phyloP scores from a whole-genome alignment of 2,329 filamentous ascomycete genomes.

The Claviceps lovelessii region DNA sequence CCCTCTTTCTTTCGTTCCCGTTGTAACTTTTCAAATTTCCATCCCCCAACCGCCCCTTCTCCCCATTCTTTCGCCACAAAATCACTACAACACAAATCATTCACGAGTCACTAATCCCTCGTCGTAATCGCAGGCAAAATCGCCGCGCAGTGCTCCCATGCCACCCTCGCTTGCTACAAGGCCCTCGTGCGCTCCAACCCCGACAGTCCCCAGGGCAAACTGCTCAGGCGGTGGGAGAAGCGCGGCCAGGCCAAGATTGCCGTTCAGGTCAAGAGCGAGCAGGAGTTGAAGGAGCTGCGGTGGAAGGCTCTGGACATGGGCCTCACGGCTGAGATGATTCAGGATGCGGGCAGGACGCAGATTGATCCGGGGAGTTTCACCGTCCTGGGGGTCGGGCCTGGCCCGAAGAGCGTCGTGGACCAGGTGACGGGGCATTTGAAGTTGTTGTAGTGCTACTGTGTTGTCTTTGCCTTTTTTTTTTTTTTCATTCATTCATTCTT shows the following conservation, averaged over 20 bases:
- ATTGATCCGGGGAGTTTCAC: slow-evolving; percentile 88
- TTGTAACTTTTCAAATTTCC: background rate
- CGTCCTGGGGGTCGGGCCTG: slow-evolving; percentile 71
- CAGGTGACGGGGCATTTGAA: slow-evolving; percentile 74
- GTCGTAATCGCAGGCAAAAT: slow-evolving; percentile 62
- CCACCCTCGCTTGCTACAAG: slow-evolving; percentile 97
- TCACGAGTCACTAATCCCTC: background rate
- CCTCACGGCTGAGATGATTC: slow-evolving; percentile 76
- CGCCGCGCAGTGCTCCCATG: slow-evolving; percentile 85
- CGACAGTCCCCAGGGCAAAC: slow-evolving; percentile 37
- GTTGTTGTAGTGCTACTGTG: slow-evolving; percentile 42
- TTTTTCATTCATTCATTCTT: background rate
- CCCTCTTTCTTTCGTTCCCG: background rate
- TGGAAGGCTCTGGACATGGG: slow-evolving; percentile 71
- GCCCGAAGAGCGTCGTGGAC: slow-evolving; percentile 76
- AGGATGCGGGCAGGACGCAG: slow-evolving; percentile 93
- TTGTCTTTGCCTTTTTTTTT: background rate
- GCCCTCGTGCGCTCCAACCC: slow-evolving; percentile 47
- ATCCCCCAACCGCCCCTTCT: no score
- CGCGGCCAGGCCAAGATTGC: slow-evolving; percentile 87
- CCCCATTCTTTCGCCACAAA: background rate
- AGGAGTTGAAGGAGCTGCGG: slow-evolving; percentile 60
- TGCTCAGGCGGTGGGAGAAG: slow-evolving; percentile 75
- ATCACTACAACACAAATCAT: no score
- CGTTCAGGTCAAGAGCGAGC: slow-evolving; percentile 73